Conservation (phyloP, 768 basidiomycete genomes). For the Mycena alexandri region DNA sequence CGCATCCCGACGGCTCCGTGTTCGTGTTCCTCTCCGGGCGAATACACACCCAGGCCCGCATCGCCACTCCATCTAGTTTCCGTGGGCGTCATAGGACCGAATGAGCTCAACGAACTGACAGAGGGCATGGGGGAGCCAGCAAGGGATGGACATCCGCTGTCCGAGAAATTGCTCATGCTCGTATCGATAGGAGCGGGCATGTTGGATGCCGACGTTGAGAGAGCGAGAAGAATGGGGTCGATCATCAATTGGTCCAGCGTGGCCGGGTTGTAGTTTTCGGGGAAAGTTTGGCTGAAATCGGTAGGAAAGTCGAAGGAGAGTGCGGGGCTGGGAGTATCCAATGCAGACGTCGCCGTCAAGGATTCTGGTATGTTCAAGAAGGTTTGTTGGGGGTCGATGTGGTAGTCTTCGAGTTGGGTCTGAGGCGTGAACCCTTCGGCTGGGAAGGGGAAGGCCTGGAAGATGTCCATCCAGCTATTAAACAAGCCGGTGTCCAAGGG, state of each 20-base stretch:
- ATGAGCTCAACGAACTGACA: slow-evolving; percentile 42
- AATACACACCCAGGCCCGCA: slow-evolving; percentile 20
- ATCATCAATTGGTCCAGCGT: slow-evolving; percentile 42
- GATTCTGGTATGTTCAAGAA: slow-evolving; percentile 20
- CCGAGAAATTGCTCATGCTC: slow-evolving; percentile 21
- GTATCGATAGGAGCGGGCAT: slow-evolving; percentile 18
- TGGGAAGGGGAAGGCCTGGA: slow-evolving; percentile 59
- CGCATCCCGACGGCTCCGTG: slow-evolving; percentile 3
- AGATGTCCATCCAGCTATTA: slow-evolving; percentile 65
- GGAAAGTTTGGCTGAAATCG: slow-evolving; percentile 13
- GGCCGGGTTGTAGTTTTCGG: slow-evolving; percentile 10
- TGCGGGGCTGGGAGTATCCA: neutral
- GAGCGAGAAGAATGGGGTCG: slow-evolving; percentile 48
- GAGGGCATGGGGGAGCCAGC: slow-evolving; percentile 47
- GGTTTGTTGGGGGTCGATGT: slow-evolving; percentile 19
- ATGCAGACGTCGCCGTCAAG: neutral
- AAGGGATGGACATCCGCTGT: slow-evolving; percentile 39
- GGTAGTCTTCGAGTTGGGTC: slow-evolving; percentile 21
- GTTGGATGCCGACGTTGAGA: slow-evolving; percentile 35
- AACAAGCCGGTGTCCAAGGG: slow-evolving; percentile 55
- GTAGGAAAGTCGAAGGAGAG: slow-evolving; percentile 24
- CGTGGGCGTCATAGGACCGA: slow-evolving; percentile 30
- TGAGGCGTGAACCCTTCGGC: slow-evolving; percentile 44
- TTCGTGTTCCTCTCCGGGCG: slow-evolving; percentile 22
- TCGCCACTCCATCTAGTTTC: slow-evolving; percentile 29